Evolutionary conservation across 345 rosid species (phyloP).

Genomic region (Hirschfeldia incana): DNA sequence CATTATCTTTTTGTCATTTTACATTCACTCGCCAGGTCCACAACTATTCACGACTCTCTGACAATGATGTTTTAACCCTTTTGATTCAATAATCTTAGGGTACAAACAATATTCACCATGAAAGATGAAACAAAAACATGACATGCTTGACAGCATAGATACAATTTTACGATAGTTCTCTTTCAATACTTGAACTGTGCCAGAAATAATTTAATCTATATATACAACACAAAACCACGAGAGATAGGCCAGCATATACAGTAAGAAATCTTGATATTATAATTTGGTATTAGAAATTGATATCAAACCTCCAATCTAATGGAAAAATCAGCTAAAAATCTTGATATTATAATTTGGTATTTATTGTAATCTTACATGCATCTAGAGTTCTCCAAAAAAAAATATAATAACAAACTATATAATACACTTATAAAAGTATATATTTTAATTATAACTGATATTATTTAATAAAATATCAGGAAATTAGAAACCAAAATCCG

Average conservation of each 20-base stretch:
- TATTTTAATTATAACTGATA: too few relatives aligned
- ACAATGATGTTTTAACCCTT: not conserved
- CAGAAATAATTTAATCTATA: not conserved
- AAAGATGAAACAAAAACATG: not conserved
- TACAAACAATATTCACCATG: not conserved
- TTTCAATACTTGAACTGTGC: not conserved
- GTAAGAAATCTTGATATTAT: too few relatives aligned
- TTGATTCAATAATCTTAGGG: not conserved
- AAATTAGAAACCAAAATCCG: too few relatives aligned
- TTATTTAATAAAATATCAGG: too few relatives aligned
- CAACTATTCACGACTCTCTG: slow-evolving; percentile 12
- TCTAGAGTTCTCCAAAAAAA: not conserved
- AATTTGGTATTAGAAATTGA: too few relatives aligned
- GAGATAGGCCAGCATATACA: not conserved
- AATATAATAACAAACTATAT: too few relatives aligned
- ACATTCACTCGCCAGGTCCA: slow-evolving; percentile 10
- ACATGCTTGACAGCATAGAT: not conserved
- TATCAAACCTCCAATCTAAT: not conserved
- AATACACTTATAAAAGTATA: too few relatives aligned
- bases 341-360: not conserved
- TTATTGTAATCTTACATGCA: not conserved
- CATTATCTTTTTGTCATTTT: slow-evolving; percentile 5
- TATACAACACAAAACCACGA: not conserved
- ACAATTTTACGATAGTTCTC: not conserved
- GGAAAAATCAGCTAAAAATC: not conserved